These are phyloP conservation scores for Pouteria campechiana DNA, from an alignment of 179 eudicot genomes.

Conservation along the genomic window DNA sequence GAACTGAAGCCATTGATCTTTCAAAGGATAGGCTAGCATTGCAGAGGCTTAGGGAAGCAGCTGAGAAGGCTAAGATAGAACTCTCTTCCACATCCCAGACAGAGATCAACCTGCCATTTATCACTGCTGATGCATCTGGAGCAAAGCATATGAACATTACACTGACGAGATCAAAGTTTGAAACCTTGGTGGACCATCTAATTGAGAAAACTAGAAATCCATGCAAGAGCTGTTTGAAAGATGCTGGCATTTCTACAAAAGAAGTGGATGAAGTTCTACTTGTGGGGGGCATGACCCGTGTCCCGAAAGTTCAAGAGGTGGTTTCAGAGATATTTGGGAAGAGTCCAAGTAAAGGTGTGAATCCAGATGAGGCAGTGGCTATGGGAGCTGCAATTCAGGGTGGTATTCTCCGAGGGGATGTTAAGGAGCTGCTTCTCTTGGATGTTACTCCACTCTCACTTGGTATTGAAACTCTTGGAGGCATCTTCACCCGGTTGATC, in stretches of 20 bases:
- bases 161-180: conserved; percentile 46
- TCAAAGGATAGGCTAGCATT: conserved; percentile 62
- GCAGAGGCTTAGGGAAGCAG: conserved; percentile 57
- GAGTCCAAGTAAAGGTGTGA: conserved; percentile 52
- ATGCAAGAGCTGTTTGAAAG: conserved; percentile 45
- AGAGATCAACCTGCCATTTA: conserved; percentile 48
- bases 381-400: conserved; percentile 69
- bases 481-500: conserved; percentile 48
- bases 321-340: conserved; percentile 40
- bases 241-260: conserved; percentile 34
- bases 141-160: conserved; percentile 61
- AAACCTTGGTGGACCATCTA: conserved; percentile 28
- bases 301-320: conserved; percentile 46
- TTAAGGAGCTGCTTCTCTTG: conserved; percentile 48
- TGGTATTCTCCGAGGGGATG: conserved; percentile 57
- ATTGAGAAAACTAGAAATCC: conserved; percentile 46
- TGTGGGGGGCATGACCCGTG: conserved; percentile 62
- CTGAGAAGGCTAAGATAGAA: conserved; percentile 58
- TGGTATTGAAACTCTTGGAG: conserved; percentile 57
- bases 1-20: conserved; percentile 60
- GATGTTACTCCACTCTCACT: conserved; percentile 64
- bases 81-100: conserved; percentile 54
- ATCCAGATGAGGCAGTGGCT: conserved; percentile 57
- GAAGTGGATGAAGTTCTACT: conserved; percentile 54
- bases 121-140: conserved; percentile 77